Evolutionary conservation across 2,329 filamentous ascomycete species (phyloP).

Genomic region (Fusarium hostae): DNA sequence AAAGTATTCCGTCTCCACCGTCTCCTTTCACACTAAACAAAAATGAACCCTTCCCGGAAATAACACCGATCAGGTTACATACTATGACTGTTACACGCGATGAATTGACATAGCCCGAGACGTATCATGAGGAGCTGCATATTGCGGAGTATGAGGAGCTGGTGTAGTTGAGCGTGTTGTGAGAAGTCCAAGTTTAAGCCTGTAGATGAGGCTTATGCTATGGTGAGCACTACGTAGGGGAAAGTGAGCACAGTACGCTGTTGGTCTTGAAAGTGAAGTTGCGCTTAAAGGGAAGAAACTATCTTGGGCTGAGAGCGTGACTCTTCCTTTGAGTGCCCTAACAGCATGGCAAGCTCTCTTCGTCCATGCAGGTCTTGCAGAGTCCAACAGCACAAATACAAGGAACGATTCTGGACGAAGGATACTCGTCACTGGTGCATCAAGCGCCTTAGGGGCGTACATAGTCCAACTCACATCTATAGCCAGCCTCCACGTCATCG

Average conservation of each 20-base stretch:
- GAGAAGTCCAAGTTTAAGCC: conserved; percentile 37
- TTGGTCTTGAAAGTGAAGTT: conserved; percentile 42
- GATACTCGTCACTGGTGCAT: conserved; percentile 50
- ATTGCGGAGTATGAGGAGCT: conserved; percentile 23
- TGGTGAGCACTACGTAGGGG: conserved; percentile 37
- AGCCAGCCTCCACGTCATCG: conserved; percentile 47
- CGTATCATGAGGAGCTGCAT: conserved; percentile 13
- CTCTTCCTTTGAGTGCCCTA: conserved; percentile 49
- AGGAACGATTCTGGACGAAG: conserved; percentile 4
- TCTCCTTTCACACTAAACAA: conserved; percentile 7
- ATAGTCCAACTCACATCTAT: conserved; percentile 46
- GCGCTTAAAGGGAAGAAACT: conserved; percentile 45
- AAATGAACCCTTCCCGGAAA: conserved; percentile 4
- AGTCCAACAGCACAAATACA: conserved; percentile 1
- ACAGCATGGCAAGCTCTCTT: conserved; percentile 52
- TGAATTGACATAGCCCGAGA: conserved; percentile 30
- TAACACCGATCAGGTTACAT: conserved; percentile 19
- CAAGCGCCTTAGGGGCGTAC: conserved; percentile 51
- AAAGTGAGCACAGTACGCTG: conserved; percentile 41
- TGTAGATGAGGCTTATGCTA: conserved; percentile 47
- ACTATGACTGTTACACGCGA: conserved; percentile 33
- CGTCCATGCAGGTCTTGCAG: conserved; percentile 32
- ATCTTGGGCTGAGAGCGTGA: conserved; percentile 47
- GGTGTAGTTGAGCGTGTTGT: conserved; percentile 23
- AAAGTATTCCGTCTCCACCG: conserved; percentile 11